Conservation (phyloP, 352 stramenopile species). For the Globisporangium radiosum region DNA sequence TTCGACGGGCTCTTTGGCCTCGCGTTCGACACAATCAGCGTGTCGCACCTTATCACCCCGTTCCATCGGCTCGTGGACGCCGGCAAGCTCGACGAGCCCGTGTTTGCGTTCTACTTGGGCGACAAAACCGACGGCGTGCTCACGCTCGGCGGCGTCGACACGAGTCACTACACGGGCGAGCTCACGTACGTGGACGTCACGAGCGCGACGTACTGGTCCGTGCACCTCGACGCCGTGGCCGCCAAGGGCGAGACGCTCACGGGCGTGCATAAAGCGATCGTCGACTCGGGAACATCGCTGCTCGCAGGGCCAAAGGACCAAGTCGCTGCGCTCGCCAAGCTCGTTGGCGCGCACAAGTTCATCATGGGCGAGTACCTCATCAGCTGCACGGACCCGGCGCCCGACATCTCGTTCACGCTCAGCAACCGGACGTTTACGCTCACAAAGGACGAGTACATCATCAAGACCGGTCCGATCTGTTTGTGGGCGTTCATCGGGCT, state of each 20-base stretch:
- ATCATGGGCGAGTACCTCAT: slow-evolving; percentile 91
- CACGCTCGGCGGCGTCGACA: slow-evolving; percentile 35
- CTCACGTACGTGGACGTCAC: slow-evolving; percentile 57
- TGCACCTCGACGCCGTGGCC: slow-evolving; percentile 30
- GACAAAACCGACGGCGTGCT: slow-evolving; percentile 26
- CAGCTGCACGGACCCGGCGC: slow-evolving; percentile 77
- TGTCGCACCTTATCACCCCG: slow-evolving; percentile 72
- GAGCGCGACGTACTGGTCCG: slow-evolving; percentile 16
- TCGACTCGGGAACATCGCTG: slow-evolving; percentile 20
- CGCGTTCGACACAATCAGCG: slow-evolving; percentile 80
- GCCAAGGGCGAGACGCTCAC: slow-evolving; percentile 24
- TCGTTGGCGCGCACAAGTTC: slow-evolving; percentile 68
- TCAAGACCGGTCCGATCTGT: slow-evolving; percentile 43
- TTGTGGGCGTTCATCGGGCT: slow-evolving; percentile 12
- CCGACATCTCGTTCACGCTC: slow-evolving; percentile 88
- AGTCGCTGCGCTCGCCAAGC: slow-evolving; percentile 15
- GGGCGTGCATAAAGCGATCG: slow-evolving; percentile 16
- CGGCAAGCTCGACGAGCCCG: slow-evolving; percentile 48
- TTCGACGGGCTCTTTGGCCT: slow-evolving; percentile 93
- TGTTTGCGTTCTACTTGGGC: slow-evolving; percentile 90
- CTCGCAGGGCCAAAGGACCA: slow-evolving; percentile 14
- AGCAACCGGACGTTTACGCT: slow-evolving; percentile 84
- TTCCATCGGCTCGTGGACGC: slow-evolving; percentile 87
- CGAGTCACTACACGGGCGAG: slow-evolving; percentile 81
- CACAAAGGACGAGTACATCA: slow-evolving; percentile 84